A percentile compares a stretch with the other conserved stretches of the same genome.
Evolutionary conservation across 805 yeast genomes (phyloP).

Genomic region (Cephaloascus albidus): DNA sequence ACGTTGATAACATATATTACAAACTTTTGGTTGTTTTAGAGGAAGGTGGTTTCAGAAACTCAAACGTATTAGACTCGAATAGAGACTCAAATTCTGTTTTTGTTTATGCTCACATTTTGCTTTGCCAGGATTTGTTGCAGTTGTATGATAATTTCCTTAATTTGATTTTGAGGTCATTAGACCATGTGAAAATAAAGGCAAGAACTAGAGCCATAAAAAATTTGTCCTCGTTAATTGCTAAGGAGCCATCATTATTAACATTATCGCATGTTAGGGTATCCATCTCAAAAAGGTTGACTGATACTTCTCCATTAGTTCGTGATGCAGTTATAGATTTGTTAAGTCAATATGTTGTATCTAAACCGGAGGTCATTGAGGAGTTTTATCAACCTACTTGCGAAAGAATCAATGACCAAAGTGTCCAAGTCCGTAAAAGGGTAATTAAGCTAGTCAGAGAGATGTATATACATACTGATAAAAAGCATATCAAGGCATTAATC

Average conservation of each 20-base stretch:
- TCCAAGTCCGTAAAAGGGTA: conserved; percentile 56
- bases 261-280: conserved; percentile 42
- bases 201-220: conserved; percentile 60
- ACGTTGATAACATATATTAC: not conserved
- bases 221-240: conserved; percentile 43
- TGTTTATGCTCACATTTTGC: conserved; percentile 13
- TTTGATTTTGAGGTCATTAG: conserved; percentile 37
- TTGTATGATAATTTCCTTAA: conserved; percentile 45
- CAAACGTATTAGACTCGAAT: conserved; percentile 4
- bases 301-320: conserved; percentile 61
- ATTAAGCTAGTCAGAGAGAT: conserved; percentile 40
- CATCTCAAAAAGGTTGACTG: conserved; percentile 41
- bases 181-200: conserved; percentile 39
- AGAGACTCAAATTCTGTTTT: conserved; percentile 7
- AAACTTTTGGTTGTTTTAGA: conserved; percentile 3
- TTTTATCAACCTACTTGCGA: conserved; percentile 42
- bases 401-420: conserved; percentile 47
- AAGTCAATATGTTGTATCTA: conserved; percentile 31
- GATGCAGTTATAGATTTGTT: conserved; percentile 70
- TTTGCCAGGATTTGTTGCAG: conserved; percentile 18
- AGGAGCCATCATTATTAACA: conserved; percentile 41
- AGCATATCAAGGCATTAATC: conserved; percentile 26
- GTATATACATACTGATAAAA: conserved; percentile 24
- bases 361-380: conserved; percentile 34
- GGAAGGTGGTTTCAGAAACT: conserved; percentile 2